Percentiles rank a stretch among this genome's conserved stretches.
Conservation (phyloP, 371 early-diverging fungal species). For the Globomyces sp. region DNA sequence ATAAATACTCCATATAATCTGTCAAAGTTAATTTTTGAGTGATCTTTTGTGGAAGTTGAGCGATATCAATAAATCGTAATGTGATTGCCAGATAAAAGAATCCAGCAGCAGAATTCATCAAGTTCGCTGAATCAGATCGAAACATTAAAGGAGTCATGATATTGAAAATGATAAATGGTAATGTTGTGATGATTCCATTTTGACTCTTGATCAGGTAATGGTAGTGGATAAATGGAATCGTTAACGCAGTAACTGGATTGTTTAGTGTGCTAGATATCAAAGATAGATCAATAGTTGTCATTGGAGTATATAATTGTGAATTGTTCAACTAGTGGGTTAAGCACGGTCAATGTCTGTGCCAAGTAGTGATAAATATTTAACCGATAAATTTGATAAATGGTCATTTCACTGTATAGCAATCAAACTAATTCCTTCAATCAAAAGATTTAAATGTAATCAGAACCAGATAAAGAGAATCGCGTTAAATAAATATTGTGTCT, state of each 20-base stretch:
- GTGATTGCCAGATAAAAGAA: background rate
- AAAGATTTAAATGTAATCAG: too few relatives aligned
- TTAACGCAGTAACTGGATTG: conserved; percentile 5
- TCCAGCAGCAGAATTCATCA: background rate
- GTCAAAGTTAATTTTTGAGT: background rate
- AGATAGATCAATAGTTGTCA: too few relatives aligned
- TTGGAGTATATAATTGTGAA: too few relatives aligned
- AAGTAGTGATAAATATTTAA: too few relatives aligned
- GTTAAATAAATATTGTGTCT: too few relatives aligned
- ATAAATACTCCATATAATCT: conserved; percentile 13
- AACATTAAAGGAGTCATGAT: background rate
- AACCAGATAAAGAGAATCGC: too few relatives aligned
- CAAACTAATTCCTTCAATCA: too few relatives aligned
- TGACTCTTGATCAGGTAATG: background rate
- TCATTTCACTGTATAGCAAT: too few relatives aligned
- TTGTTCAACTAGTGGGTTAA: too few relatives aligned
- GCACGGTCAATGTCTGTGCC: too few relatives aligned
- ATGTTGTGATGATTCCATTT: background rate
- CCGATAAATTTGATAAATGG: too few relatives aligned
- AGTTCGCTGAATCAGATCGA: background rate
- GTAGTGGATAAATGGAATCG: conserved; percentile 5
- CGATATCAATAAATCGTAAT: conserved; percentile 1
- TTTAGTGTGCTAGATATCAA: too few relatives aligned
- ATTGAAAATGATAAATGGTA: conserved; percentile 2
- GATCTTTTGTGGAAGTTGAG: background rate